phyloP scores from a whole-genome alignment of 2,329 filamentous ascomycete species.

The Botrytis aclada region DNA sequence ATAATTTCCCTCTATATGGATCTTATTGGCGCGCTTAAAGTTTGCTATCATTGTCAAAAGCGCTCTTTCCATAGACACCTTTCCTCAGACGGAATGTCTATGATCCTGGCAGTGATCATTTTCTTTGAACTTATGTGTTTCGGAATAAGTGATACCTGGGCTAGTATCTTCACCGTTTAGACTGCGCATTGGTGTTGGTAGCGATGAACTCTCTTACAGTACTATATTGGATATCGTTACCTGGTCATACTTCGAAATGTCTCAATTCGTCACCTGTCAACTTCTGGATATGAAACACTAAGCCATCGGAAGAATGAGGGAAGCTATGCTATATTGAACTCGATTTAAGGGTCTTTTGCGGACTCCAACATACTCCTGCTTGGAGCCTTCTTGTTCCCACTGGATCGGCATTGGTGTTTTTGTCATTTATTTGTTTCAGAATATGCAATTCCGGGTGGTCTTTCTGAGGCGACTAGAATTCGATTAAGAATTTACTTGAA shows the following conservation, averaged over 20 bases:
- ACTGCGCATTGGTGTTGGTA: neutral
- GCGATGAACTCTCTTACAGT: neutral
- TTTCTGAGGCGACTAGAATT: neutral
- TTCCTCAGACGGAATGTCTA: neutral
- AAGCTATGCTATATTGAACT: neutral
- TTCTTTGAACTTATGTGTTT: neutral
- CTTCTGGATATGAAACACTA: no score
- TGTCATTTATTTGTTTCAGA: neutral
- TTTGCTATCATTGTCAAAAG: neutral
- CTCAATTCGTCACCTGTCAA: no score
- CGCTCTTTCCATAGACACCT: neutral
- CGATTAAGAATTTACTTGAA: neutral
- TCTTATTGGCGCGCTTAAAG: no score
- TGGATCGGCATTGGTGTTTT: neutral
- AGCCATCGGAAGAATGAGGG: neutral
- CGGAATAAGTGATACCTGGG: rapidly evolving
- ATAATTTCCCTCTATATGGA: no score
- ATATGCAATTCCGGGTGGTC: neutral
- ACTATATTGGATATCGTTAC: neutral
- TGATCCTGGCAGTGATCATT: neutral
- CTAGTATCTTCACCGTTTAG: neutral
- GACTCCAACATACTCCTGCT: no score
- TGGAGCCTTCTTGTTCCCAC: neutral
- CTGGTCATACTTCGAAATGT: no score
- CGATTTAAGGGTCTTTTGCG: rapidly evolving